Evolutionary conservation across 2,329 filamentous ascomycete species (phyloP), one percentile per base, ranked within the genome.

Genomic region (Penicillium frequentans): DNA sequence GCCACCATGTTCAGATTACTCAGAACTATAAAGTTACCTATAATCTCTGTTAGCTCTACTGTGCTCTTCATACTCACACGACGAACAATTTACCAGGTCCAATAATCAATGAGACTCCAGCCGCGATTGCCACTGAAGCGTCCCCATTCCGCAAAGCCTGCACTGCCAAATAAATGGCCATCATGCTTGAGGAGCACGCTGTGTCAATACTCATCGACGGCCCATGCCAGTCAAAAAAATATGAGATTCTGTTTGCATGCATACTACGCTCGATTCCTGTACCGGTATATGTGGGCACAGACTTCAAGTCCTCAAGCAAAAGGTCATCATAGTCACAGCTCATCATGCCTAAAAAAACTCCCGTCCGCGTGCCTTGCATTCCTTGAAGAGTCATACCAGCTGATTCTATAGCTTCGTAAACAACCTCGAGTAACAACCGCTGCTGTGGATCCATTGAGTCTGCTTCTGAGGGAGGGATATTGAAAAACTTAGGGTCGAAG

Each of bases 181-280:
- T 64, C 21, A 80, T 54, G 46, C 68, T 72, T 0, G 73, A 74
- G 0, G 75, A 78, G 55, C 78, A 81, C 1, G 77, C 78, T 0
- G 78, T 80, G 31, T 80, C 76, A 19, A 81, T 66, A 0, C 74
- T 76, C 59, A 78, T 68, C 3, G 64, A 69, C 1, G 54, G 47
- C 0, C 57, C 57, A 39, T 42, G 39, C 39, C 39, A 42, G n/a
- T 59, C 48, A 11, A 54, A 57, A 33, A 60, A 73, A 63, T 73
- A 70, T 0, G 67, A 70, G 10, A 72, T 54, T 2, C 71, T 65
- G 43, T 73, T 74, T 5, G 73, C 66, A n/a, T 75, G 54, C 10
- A 77, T 73, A 11, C 65, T 65, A 16, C 64, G 58, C 6, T 64
- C 61, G 35, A 62, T 70, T 5, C 69, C 67, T 3, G 66, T 69